These are phyloP conservation scores for Rhizopus delemar DNA, from an alignment of 371 early-diverging fungal species.

Conservation along the genomic window DNA sequence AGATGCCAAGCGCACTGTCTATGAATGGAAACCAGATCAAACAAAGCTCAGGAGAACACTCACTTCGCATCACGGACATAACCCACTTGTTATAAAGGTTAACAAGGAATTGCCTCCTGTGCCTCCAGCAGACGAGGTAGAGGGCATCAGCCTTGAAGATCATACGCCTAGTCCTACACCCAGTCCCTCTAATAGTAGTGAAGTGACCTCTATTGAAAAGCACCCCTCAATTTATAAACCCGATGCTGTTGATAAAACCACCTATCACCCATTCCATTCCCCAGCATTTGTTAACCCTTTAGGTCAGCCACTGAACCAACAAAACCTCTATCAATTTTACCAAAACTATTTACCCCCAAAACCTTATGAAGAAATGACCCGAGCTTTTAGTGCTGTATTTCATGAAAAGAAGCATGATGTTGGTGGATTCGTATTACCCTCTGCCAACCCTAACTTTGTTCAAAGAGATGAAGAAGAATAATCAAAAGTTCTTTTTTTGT, in stretches of 20 bases:
- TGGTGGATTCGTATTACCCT: constrained; percentile 26
- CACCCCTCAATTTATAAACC: constrained; percentile 28
- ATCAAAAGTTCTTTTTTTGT: neutral
- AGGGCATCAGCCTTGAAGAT: too few species aligned
- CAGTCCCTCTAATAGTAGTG: neutral
- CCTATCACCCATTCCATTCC: neutral
- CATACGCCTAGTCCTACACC: neutral
- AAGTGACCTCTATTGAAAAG: constrained; percentile 6
- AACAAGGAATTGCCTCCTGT: constrained; percentile 27
- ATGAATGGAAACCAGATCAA: constrained; percentile 39
- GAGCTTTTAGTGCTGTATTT: constrained; percentile 21
- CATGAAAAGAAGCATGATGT: constrained; percentile 16
- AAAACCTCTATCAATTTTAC: constrained; percentile 46
- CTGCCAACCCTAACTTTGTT: constrained; percentile 21
- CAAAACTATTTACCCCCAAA: constrained; percentile 41
- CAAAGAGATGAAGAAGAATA: neutral
- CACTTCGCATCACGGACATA: constrained; percentile 39
- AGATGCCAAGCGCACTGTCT: constrained; percentile 31
- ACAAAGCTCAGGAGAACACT: constrained; percentile 37
- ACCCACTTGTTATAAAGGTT: constrained; percentile 27
- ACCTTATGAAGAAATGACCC: constrained; percentile 43
- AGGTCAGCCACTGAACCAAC: constrained; percentile 22
- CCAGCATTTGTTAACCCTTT: constrained; percentile 4
- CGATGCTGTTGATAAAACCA: constrained; percentile 13
- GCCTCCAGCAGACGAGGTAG: constrained; percentile 9